Evolutionary conservation across 1,284 basidiomycete genomes (phyloP).

Genomic region (Cystobasidium pallidum): DNA sequence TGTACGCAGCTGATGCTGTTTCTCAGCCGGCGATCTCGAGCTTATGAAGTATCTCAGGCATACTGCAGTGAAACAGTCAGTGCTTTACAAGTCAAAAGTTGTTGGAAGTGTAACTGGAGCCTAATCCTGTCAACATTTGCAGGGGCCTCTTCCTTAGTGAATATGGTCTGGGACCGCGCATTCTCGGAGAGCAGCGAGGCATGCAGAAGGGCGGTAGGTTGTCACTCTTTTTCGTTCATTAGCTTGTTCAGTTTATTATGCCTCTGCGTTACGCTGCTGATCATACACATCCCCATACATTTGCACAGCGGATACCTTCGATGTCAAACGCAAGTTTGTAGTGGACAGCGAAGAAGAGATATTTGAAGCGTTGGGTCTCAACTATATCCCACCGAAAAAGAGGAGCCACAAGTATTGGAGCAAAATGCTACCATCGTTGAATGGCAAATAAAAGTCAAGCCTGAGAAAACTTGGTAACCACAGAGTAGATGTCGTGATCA

Average conservation of each 20-base stretch:
- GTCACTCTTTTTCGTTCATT: no score
- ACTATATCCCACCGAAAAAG: conserved; percentile 43
- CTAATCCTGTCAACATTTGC: neutral
- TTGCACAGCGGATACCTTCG: conserved; percentile 47
- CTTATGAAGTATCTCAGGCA: conserved; percentile 37
- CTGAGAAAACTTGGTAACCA: no score
- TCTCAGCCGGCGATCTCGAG: conserved; percentile 23
- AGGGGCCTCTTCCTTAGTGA: conserved; percentile 49
- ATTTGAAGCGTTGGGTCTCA: conserved; percentile 48
- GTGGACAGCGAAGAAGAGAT: conserved; percentile 49
- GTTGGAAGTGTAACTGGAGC: neutral
- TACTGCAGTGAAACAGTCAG: conserved; percentile 46
- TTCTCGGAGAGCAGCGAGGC: conserved; percentile 25
- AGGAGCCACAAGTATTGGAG: conserved; percentile 24
- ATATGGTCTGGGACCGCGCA: conserved; percentile 49
- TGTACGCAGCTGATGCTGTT: neutral
- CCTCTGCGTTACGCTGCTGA: no score
- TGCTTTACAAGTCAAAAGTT: neutral
- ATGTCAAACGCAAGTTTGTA: conserved; percentile 45
- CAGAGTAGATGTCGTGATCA: neutral
- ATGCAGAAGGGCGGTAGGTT: conserved; percentile 39
- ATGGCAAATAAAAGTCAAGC: neutral
- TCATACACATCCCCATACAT: no score
- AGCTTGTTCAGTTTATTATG: no score
- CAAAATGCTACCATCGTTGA: neutral